Evolutionary conservation across 2,329 filamentous ascomycete genomes (phyloP).

Genomic region (Phialocephala subalpina): DNA sequence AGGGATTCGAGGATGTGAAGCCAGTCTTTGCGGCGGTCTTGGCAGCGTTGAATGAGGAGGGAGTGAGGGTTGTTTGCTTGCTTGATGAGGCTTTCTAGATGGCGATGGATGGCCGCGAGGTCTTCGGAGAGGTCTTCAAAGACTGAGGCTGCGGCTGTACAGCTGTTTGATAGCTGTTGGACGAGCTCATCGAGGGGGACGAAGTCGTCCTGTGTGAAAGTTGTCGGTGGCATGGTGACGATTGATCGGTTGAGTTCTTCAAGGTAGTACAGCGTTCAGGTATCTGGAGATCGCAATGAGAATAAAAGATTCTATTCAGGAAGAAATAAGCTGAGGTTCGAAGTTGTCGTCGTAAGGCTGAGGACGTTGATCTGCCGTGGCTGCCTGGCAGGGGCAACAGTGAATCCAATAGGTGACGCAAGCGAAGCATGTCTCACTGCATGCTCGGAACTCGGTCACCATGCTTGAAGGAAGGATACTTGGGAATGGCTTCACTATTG

Average conservation of each 20-base stretch:
- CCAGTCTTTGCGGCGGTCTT: conserved; percentile 18
- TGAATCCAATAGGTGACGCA: conserved; percentile 2
- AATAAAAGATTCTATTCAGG: background rate
- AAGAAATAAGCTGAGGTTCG: background rate
- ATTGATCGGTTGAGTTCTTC: background rate
- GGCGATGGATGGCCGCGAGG: background rate
- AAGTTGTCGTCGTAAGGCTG: conserved; percentile 3
- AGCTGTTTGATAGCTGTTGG: conserved; percentile 3
- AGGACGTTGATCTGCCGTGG: conserved; percentile 4
- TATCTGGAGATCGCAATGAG: background rate
- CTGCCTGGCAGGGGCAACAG: conserved; percentile 7
- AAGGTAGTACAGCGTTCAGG: background rate
- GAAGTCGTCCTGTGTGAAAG: conserved; percentile 1
- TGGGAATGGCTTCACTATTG: background rate
- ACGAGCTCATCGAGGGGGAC: background rate
- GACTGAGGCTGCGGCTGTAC: conserved; percentile 7
- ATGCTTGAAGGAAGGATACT: background rate
- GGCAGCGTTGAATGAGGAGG: conserved; percentile 5
- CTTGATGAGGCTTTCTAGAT: conserved; percentile 13
- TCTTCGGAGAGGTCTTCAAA: conserved; percentile 1
- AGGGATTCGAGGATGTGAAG: conserved; percentile 13
- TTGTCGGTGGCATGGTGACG: background rate
- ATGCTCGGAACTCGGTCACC: background rate
- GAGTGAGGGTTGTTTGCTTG: conserved; percentile 15
- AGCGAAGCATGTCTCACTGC: background rate